A percentile compares a stretch with the other conserved stretches of the same genome.
These are phyloP conservation scores for Candida ortonii DNA, from an alignment of 805 yeast species.

Conservation along the genomic window DNA sequence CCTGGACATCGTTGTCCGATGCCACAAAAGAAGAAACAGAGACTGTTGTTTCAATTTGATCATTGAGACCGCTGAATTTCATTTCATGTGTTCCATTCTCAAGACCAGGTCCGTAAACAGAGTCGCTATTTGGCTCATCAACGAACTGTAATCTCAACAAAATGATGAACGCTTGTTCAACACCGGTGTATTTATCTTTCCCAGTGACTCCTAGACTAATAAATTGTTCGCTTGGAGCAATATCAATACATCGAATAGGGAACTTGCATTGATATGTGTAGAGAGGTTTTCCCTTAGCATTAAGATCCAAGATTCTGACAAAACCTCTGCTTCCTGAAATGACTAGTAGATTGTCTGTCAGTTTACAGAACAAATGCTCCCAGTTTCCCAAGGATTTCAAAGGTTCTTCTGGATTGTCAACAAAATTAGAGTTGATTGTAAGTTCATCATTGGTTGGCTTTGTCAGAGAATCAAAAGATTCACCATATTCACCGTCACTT, in stretches of 20 bases:
- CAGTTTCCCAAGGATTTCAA: slow-evolving; percentile 42
- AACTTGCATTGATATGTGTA: slow-evolving; percentile 68
- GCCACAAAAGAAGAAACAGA: slow-evolving; percentile 14
- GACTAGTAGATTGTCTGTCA: slow-evolving; percentile 58
- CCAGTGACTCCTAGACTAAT: slow-evolving; percentile 85
- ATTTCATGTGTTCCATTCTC: slow-evolving; percentile 3
- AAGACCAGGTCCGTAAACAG: background rate
- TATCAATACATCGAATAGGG: slow-evolving; percentile 75
- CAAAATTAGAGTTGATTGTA: slow-evolving; percentile 28
- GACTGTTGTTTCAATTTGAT: slow-evolving; percentile 13
- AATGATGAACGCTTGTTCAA: slow-evolving; percentile 74
- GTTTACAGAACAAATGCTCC: slow-evolving; percentile 58
- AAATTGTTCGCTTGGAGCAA: slow-evolving; percentile 60
- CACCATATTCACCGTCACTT: slow-evolving; percentile 66
- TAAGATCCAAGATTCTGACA: slow-evolving; percentile 61
- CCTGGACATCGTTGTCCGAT: background rate
- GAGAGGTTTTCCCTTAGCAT: slow-evolving; percentile 55
- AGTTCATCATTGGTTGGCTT: slow-evolving; percentile 22
- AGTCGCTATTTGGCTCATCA: slow-evolving; percentile 8
- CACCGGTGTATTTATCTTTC: slow-evolving; percentile 61
- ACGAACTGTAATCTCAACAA: slow-evolving; percentile 37
- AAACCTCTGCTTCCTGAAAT: slow-evolving; percentile 74
- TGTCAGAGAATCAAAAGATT: slow-evolving; percentile 39
- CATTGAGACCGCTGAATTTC: slow-evolving; percentile 15
- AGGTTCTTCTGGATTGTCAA: slow-evolving; percentile 26